A percentile compares a stretch with the other conserved stretches of the same genome.
Conservation (phyloP, 768 basidiomycete species). For the Termitomyces sp. region DNA sequence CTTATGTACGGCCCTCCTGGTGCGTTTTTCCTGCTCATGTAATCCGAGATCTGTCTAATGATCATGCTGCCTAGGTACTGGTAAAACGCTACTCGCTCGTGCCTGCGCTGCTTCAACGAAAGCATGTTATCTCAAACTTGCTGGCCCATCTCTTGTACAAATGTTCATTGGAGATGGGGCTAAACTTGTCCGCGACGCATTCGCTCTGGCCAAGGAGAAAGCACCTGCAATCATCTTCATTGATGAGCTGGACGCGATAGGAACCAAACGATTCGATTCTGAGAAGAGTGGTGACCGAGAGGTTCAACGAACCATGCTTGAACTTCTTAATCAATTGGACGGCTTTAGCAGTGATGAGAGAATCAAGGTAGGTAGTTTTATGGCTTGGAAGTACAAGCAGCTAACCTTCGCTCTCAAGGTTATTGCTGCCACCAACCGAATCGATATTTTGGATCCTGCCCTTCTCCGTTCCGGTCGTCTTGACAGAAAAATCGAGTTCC, state of each 20-base stretch:
- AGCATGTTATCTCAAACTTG: slow-evolving; percentile 97
- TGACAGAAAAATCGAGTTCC: slow-evolving; percentile 98
- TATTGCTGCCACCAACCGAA: slow-evolving; percentile 97
- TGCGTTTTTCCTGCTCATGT: slow-evolving; percentile 27
- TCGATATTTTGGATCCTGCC: slow-evolving; percentile 97
- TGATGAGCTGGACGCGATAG: slow-evolving; percentile 97
- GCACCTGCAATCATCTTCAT: slow-evolving; percentile 99
- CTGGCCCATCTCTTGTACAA: slow-evolving; percentile 96
- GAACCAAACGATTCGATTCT: slow-evolving; percentile 97
- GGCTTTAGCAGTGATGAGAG: slow-evolving; percentile 96
- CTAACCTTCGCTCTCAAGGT: slow-evolving; percentile 50
- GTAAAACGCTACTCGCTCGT: slow-evolving; percentile 95
- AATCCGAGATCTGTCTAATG: slow-evolving; percentile 1
- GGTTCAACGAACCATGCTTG: slow-evolving; percentile 99
- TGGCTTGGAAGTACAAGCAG: slow-evolving; percentile 1
- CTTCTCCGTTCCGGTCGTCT: slow-evolving; percentile 97
- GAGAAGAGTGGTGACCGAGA: slow-evolving; percentile 99
- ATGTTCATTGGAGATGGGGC: slow-evolving; percentile 99
- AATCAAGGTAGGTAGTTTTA: slow-evolving; percentile 71
- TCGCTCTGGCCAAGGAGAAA: slow-evolving; percentile 97
- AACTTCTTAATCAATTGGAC: slow-evolving; percentile 95
- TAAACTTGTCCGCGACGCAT: slow-evolving; percentile 97
- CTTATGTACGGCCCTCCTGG: slow-evolving; percentile 99
- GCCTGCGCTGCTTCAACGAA: slow-evolving; percentile 98
- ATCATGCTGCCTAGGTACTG: slow-evolving; percentile 55